Evolutionary conservation across 2,329 filamentous ascomycete genomes (phyloP), one percentile per base, ranked within the genome.

Genomic region (Claviceps maximensis): DNA sequence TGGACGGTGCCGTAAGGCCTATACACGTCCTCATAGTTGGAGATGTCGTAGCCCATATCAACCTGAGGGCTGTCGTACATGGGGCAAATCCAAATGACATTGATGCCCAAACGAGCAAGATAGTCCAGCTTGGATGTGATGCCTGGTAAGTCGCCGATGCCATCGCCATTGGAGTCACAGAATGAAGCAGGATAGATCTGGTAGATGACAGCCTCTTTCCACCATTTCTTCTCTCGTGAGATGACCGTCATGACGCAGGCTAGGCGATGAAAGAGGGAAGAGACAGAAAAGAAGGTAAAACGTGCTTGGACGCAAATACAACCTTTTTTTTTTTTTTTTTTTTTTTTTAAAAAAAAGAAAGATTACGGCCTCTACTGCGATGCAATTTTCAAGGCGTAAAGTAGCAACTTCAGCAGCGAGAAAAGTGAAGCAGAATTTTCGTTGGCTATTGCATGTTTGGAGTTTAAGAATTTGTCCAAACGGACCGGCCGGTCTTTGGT

Each of bases 41-140:
- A 74, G 49, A 86, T 79, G 61, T 86, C 84, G 61, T 86, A 86
- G 31, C 82, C 83, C 82, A 86, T 84, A 58, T 86, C 83, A 4
- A 79, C 69, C 60, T 84, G 78, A 0, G 83, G 83, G 4, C 74
- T 78, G 56, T 81, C 76, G 59, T 79, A 83, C 63, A 84, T 79
- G 13, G 84, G 84, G 46, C 77, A 84, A 0, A 83, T 66, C 84
- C 84, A 87, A 49, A 88, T 70, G 7, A 81, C 74, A 59, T 86
- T 77, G 10, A 83, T 70, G 0, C 83, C 83, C 0, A 87, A 67
- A 2, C 69, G 66, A 60, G 79, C 70, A 41, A 86, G 71, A 61
- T 86, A 84, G 59, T 80, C 73, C 1, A 86, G 69, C 56, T 81
- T 79, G 44, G 75, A 75, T 12, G 77, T 76, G 53, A 86, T 79